Evolutionary conservation across 2,329 filamentous ascomycete species (phyloP).

Genomic region (Verticillium isaacii): DNA sequence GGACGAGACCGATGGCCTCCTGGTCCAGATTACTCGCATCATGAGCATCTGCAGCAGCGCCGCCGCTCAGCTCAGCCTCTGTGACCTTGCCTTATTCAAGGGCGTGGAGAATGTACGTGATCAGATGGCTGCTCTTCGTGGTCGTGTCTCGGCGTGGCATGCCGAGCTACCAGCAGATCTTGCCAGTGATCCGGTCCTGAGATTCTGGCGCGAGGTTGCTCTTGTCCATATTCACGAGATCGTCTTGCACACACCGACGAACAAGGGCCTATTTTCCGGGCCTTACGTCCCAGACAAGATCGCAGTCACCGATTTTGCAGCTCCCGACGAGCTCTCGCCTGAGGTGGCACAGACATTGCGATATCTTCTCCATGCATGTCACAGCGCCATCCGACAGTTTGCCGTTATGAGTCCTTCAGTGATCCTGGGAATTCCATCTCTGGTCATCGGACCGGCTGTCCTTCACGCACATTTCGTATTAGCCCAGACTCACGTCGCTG

Average conservation of each 20-base stretch:
- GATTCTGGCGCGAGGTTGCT: constrained; percentile 5
- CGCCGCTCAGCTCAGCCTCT: constrained; percentile 2
- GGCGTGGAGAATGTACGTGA: background rate
- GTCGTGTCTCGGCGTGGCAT: background rate
- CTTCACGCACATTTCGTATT: background rate
- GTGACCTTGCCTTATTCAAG: background rate
- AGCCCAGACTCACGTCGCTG: background rate
- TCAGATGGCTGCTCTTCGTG: background rate
- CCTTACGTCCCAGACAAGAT: constrained; percentile 12
- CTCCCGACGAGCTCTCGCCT: background rate
- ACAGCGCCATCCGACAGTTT: background rate
- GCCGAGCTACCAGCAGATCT: constrained; percentile 1
- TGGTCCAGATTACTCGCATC: background rate
- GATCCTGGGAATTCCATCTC: background rate
- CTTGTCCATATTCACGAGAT: constrained; percentile 11
- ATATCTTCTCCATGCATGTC: background rate
- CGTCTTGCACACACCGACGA: constrained; percentile 11
- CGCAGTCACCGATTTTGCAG: constrained; percentile 9
- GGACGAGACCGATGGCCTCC: background rate
- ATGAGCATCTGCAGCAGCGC: background rate
- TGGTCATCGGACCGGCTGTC: background rate
- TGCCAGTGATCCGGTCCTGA: background rate
- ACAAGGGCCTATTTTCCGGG: constrained; percentile 11
- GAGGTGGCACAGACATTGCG: background rate
- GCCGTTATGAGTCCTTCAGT: background rate